phyloP scores from a whole-genome alignment of 805 yeast species.

The Saccharomycodes ludwigii region DNA sequence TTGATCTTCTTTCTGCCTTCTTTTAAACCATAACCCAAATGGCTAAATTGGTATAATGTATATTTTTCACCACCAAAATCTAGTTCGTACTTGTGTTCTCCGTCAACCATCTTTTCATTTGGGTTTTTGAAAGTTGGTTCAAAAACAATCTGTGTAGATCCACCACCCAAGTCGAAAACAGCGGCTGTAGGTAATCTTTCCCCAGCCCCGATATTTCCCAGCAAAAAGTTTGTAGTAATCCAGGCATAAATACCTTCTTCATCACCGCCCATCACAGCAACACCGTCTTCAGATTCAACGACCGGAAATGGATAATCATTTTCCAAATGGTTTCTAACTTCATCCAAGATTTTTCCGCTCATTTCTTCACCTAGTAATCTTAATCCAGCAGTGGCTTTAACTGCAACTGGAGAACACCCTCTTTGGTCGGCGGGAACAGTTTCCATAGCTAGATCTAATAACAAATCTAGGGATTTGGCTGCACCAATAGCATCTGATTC shows the following conservation, averaged over 20 bases:
- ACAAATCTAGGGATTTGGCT: slow-evolving; percentile 78
- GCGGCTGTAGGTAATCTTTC: slow-evolving; percentile 83
- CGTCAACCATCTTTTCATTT: slow-evolving; percentile 57
- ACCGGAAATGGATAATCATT: slow-evolving; percentile 84
- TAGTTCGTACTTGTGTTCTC: slow-evolving; percentile 78
- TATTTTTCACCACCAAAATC: slow-evolving; percentile 74
- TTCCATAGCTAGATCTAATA: slow-evolving; percentile 62
- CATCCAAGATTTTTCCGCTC: slow-evolving; percentile 55
- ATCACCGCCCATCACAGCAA: slow-evolving; percentile 88
- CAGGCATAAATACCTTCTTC: slow-evolving; percentile 99
- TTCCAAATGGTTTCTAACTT: slow-evolving; percentile 68
- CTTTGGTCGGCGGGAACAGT: slow-evolving; percentile 64
- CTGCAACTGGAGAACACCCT: slow-evolving; percentile 85
- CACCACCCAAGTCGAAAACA: slow-evolving; percentile 96
- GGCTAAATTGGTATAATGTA: slow-evolving; percentile 83
- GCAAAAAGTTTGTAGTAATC: slow-evolving; percentile 88
- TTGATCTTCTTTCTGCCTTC: slow-evolving; percentile 83
- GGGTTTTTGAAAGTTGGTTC: slow-evolving; percentile 67
- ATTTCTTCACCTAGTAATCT: slow-evolving; percentile 72
- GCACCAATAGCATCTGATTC: slow-evolving; percentile 75
- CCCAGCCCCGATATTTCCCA: slow-evolving; percentile 80
- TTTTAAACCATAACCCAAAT: slow-evolving; percentile 91
- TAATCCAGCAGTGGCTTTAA: slow-evolving; percentile 96
- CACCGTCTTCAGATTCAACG: slow-evolving; percentile 64
- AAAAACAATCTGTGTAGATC: slow-evolving; percentile 96